phyloP scores from a whole-genome alignment of 2,329 filamentous ascomycete genomes.

The Fonsecaea pedrosoi region DNA sequence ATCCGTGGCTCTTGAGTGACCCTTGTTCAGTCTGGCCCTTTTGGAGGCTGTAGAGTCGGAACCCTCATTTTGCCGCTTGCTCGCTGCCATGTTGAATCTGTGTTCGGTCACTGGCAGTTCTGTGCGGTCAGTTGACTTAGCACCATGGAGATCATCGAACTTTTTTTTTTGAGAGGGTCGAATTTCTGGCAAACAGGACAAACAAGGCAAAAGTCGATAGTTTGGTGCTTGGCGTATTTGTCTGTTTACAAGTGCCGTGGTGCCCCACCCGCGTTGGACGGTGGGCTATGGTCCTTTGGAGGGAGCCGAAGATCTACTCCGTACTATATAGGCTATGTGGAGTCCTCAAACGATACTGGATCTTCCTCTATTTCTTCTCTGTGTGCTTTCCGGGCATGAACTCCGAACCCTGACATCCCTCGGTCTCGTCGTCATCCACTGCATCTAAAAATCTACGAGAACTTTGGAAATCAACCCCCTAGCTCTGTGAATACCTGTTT shows the following conservation, averaged over 20 bases:
- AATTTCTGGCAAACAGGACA: slow-evolving; percentile 4
- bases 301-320: no score
- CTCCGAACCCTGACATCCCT: no score
- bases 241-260: neutral
- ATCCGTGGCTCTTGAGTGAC: neutral
- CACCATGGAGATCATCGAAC: neutral
- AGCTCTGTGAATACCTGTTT: no score
- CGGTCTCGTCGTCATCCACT: no score
- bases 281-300: neutral
- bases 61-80: slow-evolving; percentile 26
- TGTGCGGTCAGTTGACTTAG: slow-evolving; percentile 1
- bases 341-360: no score
- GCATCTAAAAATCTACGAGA: no score
- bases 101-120: neutral
- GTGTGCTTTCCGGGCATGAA: no score
- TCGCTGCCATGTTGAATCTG: slow-evolving; percentile 33
- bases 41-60: slow-evolving; percentile 28
- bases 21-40: slow-evolving; percentile 23
- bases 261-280: no score
- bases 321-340: no score
- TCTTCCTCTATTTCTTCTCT: no score
- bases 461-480: no score
- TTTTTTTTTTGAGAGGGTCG: neutral
- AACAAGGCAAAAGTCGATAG: neutral
- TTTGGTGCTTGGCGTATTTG: neutral